phyloP scores from a whole-genome alignment of 1,139 yeast genomes.

The Candida dubliniensis region DNA sequence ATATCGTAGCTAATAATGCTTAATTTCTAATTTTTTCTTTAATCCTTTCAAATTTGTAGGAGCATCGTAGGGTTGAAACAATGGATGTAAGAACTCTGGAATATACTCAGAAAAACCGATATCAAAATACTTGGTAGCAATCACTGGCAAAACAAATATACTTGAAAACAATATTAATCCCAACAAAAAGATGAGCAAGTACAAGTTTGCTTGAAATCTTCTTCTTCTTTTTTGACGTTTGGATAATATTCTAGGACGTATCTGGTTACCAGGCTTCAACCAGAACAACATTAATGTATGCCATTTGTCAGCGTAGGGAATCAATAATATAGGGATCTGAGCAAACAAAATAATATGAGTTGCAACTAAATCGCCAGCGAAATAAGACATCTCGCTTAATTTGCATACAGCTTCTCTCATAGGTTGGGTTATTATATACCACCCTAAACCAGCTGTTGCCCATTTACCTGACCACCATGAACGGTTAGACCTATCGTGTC shows the following conservation, averaged over 20 bases:
- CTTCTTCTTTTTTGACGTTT: slow-evolving; percentile 33
- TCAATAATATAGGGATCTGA: slow-evolving; percentile 52
- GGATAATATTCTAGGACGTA: slow-evolving; percentile 40
- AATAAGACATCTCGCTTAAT: slow-evolving; percentile 52
- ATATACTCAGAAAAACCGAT: slow-evolving; percentile 38
- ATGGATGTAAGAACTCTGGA: slow-evolving; percentile 32
- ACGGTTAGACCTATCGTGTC: slow-evolving; percentile 48
- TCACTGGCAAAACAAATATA: slow-evolving; percentile 43
- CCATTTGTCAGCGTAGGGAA: slow-evolving; percentile 67
- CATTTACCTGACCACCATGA: slow-evolving; percentile 76
- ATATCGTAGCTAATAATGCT: slow-evolving; percentile 12
- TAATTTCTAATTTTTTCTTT: slow-evolving; percentile 19
- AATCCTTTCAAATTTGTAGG: slow-evolving; percentile 39
- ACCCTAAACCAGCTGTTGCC: slow-evolving; percentile 54
- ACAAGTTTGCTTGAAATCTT: slow-evolving; percentile 33
- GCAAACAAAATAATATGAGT: slow-evolving; percentile 52
- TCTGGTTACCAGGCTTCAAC: slow-evolving; percentile 64
- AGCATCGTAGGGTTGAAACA: slow-evolving; percentile 45
- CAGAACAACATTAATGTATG: slow-evolving; percentile 81
- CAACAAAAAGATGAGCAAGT: slow-evolving; percentile 38
- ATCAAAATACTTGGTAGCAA: slow-evolving; percentile 29
- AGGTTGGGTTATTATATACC: slow-evolving; percentile 53
- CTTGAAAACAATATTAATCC: slow-evolving; percentile 36
- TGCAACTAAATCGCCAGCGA: slow-evolving; percentile 51
- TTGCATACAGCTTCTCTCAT: slow-evolving; percentile 56